These are phyloP conservation scores for Tylopilus sp. DNA, from an alignment of 1,284 basidiomycete species.

Conservation along the genomic window DNA sequence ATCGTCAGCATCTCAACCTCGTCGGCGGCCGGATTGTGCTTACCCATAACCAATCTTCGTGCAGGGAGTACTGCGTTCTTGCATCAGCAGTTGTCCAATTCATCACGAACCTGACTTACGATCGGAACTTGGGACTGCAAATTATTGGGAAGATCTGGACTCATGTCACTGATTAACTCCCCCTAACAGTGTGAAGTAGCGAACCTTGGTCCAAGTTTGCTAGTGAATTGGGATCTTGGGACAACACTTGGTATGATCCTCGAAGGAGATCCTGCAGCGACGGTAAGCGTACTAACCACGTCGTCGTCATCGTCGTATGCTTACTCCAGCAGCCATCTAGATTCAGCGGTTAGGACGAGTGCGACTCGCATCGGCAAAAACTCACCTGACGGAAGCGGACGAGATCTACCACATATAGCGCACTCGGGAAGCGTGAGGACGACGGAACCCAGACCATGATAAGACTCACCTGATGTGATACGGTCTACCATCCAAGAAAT, in stretches of 20 bases:
- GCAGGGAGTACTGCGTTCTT: constrained; percentile 70
- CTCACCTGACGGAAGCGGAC: constrained; percentile 85
- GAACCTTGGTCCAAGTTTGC: constrained; percentile 93
- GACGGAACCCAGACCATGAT: not conserved
- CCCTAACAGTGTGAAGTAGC: constrained; percentile 1
- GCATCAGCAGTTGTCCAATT: constrained; percentile 2
- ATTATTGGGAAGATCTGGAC: constrained; percentile 85
- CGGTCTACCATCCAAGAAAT: constrained; percentile 74
- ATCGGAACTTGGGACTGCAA: constrained; percentile 86
- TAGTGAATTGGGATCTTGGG: constrained; percentile 89
- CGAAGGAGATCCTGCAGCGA: constrained; percentile 76
- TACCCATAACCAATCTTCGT: constrained; percentile 92
- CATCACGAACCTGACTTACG: constrained; percentile 42
- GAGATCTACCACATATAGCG: constrained; percentile 95
- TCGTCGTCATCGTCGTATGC: constrained; percentile 14
- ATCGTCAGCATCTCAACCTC: constrained; percentile 10
- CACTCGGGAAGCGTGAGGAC: constrained; percentile 46
- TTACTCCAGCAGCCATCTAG: constrained; percentile 76
- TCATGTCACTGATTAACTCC: not conserved
- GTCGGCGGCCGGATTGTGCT: constrained; percentile 25
- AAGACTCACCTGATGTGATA: constrained; percentile 84
- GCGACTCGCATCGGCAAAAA: not conserved
- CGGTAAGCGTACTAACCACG: not conserved
- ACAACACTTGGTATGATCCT: constrained; percentile 88
- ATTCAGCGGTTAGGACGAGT: constrained; percentile 13